Conservation (phyloP, 164 flowering plant species). For the Berberis thunbergii region DNA sequence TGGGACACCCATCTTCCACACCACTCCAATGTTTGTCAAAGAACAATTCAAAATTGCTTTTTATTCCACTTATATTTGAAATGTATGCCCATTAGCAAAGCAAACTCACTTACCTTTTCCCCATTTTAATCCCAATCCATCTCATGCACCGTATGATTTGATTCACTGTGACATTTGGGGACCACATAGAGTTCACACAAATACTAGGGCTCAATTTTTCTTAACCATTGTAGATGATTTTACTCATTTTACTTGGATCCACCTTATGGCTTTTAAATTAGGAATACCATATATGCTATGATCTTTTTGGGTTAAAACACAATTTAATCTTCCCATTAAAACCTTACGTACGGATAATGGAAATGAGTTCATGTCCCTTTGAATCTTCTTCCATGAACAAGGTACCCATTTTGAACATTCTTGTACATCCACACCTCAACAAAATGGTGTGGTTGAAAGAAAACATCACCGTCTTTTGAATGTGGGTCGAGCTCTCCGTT, state of each 20-base stretch:
- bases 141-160: neutral
- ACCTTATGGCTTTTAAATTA: too few relatives aligned
- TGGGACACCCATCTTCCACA: too few relatives aligned
- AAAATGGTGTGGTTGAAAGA: neutral
- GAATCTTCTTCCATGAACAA: too few relatives aligned
- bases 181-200: neutral
- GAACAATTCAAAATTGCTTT: too few relatives aligned
- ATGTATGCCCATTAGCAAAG: neutral
- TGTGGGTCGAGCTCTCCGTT: neutral
- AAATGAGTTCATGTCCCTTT: too few relatives aligned
- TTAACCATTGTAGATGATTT: neutral
- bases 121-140: neutral
- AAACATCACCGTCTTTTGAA: neutral
- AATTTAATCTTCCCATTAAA: neutral
- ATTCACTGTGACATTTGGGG: neutral
- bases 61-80: neutral
- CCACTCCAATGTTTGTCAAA: too few relatives aligned
- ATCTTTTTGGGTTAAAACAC: conserved; percentile 1
- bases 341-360: too few relatives aligned
- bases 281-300: too few relatives aligned
- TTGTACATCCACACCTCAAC: neutral
- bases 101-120: neutral
- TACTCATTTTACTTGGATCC: too few relatives aligned
- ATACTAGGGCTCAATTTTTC: neutral
- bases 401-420: neutral